Evolutionary conservation across 805 yeast species (phyloP), one percentile per base, ranked within the genome.

Genomic region (Zygosaccharomyces kombuchaensis): DNA sequence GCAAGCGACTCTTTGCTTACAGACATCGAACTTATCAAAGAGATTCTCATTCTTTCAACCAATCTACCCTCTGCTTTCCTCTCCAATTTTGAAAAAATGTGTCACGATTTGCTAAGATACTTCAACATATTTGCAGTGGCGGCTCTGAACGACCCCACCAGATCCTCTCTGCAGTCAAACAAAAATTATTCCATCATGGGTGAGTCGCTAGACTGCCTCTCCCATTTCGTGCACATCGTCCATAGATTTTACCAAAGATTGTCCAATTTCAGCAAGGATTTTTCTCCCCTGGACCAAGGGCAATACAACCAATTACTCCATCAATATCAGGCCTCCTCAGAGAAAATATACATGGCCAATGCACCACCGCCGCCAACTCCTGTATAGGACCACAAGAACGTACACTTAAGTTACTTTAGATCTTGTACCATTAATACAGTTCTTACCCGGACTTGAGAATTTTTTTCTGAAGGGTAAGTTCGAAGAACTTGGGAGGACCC

Each of bases 1-100:
- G 76, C 82, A 1, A 78, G 84, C 34, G 71, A 71, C n/a, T 70
- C 82, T 0, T 65, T 74, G 6, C 58, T 71, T 4, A 57, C 64
- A 4, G 53, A 76, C 6, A 59, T 80, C 16, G 51, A 55, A 3
- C 53, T 69, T 9, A 57, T 82, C 2, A 75, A 73, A 41, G 80
- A 77, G 40, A 77, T 84, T 43, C 60, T 85, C 25, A 72, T 77
- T 1, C 68, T 89, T 13, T 69, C 78, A 14, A 71, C 74, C 19
- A 75, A 78, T 26, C 76, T 87, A 54, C 84, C 84, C 23, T 65
- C 58, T 0, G 47, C 55, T 55, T 48, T 66, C 26, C 43, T 69
- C 1, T 38, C 60, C 0, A 51, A 56, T 6, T 67, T 79, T 34
- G 80, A 76, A 46, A 66, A 66, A 22, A 68, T 73, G 55, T 45